Base-by-base conservation (phyloP, 2,329 filamentous ascomycete species). In the Pseudogymnoascus sp. region DNA sequence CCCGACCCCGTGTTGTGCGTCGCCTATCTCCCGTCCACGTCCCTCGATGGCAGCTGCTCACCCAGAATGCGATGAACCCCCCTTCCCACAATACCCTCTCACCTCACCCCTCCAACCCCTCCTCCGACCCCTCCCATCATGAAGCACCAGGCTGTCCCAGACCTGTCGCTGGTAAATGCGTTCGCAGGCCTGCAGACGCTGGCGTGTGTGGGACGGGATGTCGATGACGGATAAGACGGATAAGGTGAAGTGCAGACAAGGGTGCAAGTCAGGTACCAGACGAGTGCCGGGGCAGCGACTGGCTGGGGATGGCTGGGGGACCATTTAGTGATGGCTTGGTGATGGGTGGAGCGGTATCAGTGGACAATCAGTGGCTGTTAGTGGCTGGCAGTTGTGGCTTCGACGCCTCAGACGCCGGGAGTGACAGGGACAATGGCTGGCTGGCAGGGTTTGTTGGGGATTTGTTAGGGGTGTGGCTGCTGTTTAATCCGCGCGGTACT, bases 81-180 rank as follows among this genome's bases (percentile, higher is more conserved):
- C 51, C 51, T 16, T 16, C 45, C 14, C 45, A 51, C 3, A 21
- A 51, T n/a, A 2, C 23, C 13, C 48, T 8, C 13, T 4, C 4
- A 34, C 28, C 13, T 4, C 4, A 34, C 28, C 51, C 51, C 28
- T 57, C 51, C 51, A 13, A 34, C 31, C 10, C 36, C 51, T 57
- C 51, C 51, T 57, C 28, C 51, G 11, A 13, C 31, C 10, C 36
- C 51, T 57, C 51, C 51, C 51, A 57, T 57, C 25, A 57, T 57
- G 51, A 57, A 57, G 51, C 51, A 57, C 28, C n/a, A 57, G 51
- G 51, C 28, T 57, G 51, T 57, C 51, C 51, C 28, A 57, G 51
- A 57, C 28, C 51, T 57, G 51, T 57, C 51, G 51, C 51, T 57
- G 51, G 51, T 57, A 57, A 57, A 57, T 57, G 51, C 51, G 28